A percentile compares a stretch with the other conserved stretches of the same genome.
These are phyloP conservation scores for Apostasia ramifera DNA, from an alignment of 106 monocot species.

Conservation along the genomic window DNA sequence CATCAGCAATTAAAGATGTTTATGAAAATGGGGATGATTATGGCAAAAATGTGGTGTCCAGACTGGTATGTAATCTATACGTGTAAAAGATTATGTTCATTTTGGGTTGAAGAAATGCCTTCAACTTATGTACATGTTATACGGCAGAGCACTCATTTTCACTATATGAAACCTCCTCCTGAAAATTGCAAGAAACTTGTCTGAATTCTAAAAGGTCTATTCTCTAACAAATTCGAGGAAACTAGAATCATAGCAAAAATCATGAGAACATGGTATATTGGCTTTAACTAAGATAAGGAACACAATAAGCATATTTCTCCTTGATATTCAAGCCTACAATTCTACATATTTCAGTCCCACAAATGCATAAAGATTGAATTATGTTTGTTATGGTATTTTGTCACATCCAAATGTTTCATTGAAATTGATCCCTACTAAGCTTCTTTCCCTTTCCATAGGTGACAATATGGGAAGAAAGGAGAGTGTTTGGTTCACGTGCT, in stretches of 20 bases:
- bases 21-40: slow-evolving; percentile 70
- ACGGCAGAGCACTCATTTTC: too few species aligned
- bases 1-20: slow-evolving; percentile 81
- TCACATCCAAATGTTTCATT: neutral
- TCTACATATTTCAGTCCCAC: neutral
- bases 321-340: neutral
- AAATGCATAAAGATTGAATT: neutral
- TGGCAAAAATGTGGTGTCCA: slow-evolving; percentile 71
- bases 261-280: too few species aligned
- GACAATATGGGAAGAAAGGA: slow-evolving; percentile 91
- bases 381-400: neutral
- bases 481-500: slow-evolving; percentile 88
- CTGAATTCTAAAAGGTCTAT: too few species aligned
- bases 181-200: too few species aligned
- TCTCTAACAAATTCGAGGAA: too few species aligned
- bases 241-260: too few species aligned
- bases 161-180: too few species aligned
- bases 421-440: neutral
- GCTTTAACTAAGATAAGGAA: neutral
- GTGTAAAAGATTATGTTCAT: too few species aligned
- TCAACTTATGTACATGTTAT: too few species aligned
- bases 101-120: too few species aligned
- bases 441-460: slow-evolving; percentile 34
- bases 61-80: slow-evolving; percentile 49
- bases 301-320: neutral